Percentiles rank a stretch among this genome's conserved stretches.
These are phyloP conservation scores for Paspalum vaginatum DNA, from an alignment of 176 grass and related monocot genomes.

Conservation along the genomic window DNA sequence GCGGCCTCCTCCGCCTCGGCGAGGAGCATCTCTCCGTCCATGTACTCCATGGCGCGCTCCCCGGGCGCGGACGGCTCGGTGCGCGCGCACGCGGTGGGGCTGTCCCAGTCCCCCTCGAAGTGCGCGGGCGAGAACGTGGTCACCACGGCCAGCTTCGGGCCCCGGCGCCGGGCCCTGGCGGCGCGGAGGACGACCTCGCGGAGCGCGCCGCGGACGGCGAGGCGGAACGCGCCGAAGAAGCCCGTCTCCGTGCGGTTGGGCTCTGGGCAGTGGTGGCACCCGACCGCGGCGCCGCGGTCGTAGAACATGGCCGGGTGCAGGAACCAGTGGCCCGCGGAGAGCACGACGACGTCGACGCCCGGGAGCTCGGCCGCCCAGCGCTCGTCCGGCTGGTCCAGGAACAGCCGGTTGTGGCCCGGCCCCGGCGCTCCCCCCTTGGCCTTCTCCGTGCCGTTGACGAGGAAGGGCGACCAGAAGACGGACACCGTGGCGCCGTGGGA, in stretches of 20 bases:
- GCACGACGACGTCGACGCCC: constrained; percentile 62
- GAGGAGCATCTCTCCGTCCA: constrained; percentile 65
- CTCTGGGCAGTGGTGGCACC: constrained; percentile 88
- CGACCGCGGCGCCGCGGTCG: constrained; percentile 57
- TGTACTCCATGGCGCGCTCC: constrained; percentile 56
- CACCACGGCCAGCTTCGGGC: constrained; percentile 59
- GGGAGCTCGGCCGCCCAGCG: constrained; percentile 64
- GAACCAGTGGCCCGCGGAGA: constrained; percentile 94
- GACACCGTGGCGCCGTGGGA: constrained; percentile 68
- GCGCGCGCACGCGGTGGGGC: constrained; percentile 62
- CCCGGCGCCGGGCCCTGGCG: background rate
- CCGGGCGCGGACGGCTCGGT: constrained; percentile 58
- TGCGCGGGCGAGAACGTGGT: constrained; percentile 88
- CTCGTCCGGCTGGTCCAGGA: constrained; percentile 61
- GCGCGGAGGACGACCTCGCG: constrained; percentile 44
- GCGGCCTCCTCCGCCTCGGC: constrained; percentile 55
- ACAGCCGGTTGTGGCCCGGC: constrained; percentile 58
- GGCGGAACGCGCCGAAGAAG: constrained; percentile 77
- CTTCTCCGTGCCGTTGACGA: constrained; percentile 83
- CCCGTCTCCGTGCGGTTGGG: constrained; percentile 75
- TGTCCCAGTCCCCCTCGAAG: constrained; percentile 89
- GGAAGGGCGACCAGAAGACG: constrained; percentile 80
- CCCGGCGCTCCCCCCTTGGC: constrained; percentile 31
- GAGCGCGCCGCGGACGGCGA: constrained; percentile 65
- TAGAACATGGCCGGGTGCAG: constrained; percentile 78